phyloP scores from a whole-genome alignment of 768 basidiomycete species.

The Boletus vinaceobasis region DNA sequence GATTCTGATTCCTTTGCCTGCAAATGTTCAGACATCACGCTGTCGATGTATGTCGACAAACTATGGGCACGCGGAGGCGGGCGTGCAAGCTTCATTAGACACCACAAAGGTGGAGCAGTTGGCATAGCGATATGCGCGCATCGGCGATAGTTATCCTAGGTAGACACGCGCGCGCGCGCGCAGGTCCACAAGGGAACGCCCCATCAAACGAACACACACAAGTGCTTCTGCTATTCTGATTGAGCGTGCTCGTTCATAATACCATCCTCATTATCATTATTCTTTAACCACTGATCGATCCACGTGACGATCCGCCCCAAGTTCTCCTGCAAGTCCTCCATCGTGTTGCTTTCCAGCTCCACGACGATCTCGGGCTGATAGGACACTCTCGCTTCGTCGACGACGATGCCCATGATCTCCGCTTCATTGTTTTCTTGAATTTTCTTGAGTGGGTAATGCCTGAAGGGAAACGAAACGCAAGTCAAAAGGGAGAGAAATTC shows the following conservation, averaged over 20 bases:
- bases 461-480: constrained; percentile 28
- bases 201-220: too few species aligned
- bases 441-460: constrained; percentile 85
- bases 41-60: background rate
- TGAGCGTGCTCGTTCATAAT: background rate
- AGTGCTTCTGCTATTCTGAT: background rate
- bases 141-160: background rate
- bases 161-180: background rate
- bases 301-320: constrained; percentile 85
- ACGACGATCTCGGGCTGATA: constrained; percentile 87
- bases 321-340: constrained; percentile 82
- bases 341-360: constrained; percentile 72
- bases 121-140: background rate
- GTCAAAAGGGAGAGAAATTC: background rate
- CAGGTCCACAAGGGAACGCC: background rate
- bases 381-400: constrained; percentile 83
- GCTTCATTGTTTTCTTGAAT: constrained; percentile 98
- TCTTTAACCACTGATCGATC: constrained; percentile 69
- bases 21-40: background rate
- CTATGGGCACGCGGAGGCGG: background rate
- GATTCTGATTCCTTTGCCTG: too few species aligned
- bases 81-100: constrained; percentile 9
- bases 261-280: background rate
- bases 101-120: background rate
- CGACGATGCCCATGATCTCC: constrained; percentile 93